A percentile compares a stretch with the other conserved stretches of the same genome.
phyloP scores from a whole-genome alignment of 1,139 yeast species.

The Hemisphaericaspora xylofermentans region DNA sequence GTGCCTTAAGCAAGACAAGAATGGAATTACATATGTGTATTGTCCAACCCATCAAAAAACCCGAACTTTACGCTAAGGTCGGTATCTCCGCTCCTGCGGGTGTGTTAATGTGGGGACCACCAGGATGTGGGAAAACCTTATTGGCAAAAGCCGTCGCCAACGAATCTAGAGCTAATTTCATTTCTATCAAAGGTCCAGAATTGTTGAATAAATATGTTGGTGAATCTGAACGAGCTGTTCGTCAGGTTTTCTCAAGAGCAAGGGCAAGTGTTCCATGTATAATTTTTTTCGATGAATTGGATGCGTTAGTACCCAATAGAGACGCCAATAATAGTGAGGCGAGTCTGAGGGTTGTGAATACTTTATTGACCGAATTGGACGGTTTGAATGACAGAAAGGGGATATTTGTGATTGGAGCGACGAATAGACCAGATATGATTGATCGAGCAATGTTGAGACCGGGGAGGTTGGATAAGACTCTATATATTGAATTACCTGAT shows the following conservation, averaged over 20 bases:
- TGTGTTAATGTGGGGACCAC: constrained; percentile 98
- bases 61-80: constrained; percentile 83
- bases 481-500: constrained; percentile 86
- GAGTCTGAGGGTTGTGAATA: constrained; percentile 91
- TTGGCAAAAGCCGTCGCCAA: constrained; percentile 97
- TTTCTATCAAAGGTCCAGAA: constrained; percentile 94
- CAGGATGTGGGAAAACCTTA: constrained; percentile 97
- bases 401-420: constrained; percentile 93
- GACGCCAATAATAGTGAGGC: constrained; percentile 87
- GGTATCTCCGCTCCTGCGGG: constrained; percentile 98
- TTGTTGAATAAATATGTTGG: constrained; percentile 92
- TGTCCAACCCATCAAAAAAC: constrained; percentile 93
- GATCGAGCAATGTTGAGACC: constrained; percentile 99
- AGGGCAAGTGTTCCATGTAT: constrained; percentile 94
- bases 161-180: constrained; percentile 93
- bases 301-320: constrained; percentile 93
- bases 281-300: constrained; percentile 92
- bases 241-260: constrained; percentile 93
- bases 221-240: constrained; percentile 90
- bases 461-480: constrained; percentile 90
- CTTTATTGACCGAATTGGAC: constrained; percentile 88
- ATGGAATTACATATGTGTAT: constrained; percentile 95
- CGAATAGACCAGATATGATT: constrained; percentile 96
- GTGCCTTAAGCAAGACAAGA: constrained; percentile 78
- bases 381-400: constrained; percentile 93